Conservation (phyloP, 139 green algal genomes). For the Coccomyxa sp. region DNA sequence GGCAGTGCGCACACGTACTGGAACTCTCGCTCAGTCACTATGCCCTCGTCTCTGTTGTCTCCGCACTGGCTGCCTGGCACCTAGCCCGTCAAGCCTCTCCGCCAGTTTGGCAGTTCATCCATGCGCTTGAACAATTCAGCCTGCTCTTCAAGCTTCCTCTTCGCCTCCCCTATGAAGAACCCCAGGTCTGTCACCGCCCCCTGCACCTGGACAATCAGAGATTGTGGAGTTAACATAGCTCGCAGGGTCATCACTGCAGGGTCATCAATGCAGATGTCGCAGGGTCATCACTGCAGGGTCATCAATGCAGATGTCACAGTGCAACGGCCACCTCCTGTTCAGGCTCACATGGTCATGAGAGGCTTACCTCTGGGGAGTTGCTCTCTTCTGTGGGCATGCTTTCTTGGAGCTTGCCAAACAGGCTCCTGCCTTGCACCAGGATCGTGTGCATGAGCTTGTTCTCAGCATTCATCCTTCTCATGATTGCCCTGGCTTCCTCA, state of each 20-base stretch:
- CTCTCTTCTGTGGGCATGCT: too few species aligned
- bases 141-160: background rate
- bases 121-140: background rate
- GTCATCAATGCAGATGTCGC: background rate
- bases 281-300: background rate
- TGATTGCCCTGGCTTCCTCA: constrained; percentile 5
- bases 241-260: background rate
- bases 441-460: constrained; percentile 3
- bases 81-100: background rate
- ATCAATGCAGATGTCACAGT: background rate
- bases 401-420: too few species aligned
- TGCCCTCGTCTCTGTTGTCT: too few species aligned
- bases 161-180: background rate
- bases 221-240: background rate
- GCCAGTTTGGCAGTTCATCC: background rate
- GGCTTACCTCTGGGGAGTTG: too few species aligned
- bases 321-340: too few species aligned
- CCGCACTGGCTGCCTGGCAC: background rate
- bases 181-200: background rate
- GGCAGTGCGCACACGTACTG: too few species aligned
- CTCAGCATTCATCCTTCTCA: background rate
- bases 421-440: too few species aligned
- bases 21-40: too few species aligned
- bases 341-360: too few species aligned
- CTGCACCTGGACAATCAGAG: background rate